A percentile compares a stretch with the other conserved stretches of the same genome.
These are phyloP conservation scores for Wolfiporia cocos DNA, from an alignment of 1,284 basidiomycete species.

Conservation along the genomic window DNA sequence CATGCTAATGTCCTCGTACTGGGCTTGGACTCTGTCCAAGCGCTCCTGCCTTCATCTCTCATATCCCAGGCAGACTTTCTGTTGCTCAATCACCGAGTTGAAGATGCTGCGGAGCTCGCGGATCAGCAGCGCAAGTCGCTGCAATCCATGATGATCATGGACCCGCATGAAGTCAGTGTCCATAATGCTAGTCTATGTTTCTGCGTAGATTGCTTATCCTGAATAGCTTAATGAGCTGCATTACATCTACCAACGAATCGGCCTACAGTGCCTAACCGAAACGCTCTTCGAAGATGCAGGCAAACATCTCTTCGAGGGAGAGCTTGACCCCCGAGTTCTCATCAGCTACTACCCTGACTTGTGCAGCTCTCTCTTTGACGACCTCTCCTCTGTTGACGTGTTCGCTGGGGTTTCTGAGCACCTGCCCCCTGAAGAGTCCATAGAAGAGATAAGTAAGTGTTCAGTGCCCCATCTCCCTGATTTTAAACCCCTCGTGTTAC, in stretches of 20 bases:
- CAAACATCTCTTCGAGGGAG: constrained; percentile 63
- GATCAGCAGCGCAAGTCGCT: constrained; percentile 55
- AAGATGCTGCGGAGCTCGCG: constrained; percentile 59
- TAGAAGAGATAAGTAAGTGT: constrained; percentile 75
- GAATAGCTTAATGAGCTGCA: constrained; percentile 54
- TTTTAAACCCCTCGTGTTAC: constrained; percentile 11
- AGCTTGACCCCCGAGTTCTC: constrained; percentile 70
- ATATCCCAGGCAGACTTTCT: constrained; percentile 70
- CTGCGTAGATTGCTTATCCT: neutral
- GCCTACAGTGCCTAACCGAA: constrained; percentile 65
- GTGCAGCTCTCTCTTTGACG: constrained; percentile 48
- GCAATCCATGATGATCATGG: constrained; percentile 40
- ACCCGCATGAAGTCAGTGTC: constrained; percentile 44
- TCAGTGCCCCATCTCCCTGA: constrained; percentile 15
- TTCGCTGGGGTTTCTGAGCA: constrained; percentile 63
- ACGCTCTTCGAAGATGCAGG: constrained; percentile 76
- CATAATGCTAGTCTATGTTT: neutral
- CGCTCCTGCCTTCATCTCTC: constrained; percentile 66
- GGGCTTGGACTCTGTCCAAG: constrained; percentile 54
- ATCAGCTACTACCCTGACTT: constrained; percentile 74
- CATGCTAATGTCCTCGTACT: constrained; percentile 62
- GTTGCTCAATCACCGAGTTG: constrained; percentile 55
- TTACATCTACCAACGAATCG: constrained; percentile 75
- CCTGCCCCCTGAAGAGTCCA: constrained; percentile 54
- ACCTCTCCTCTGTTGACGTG: constrained; percentile 43